A percentile compares a stretch with the other conserved stretches of the same genome.
phyloP scores from a whole-genome alignment of 352 stramenopile genomes.

The Pythium dissimile region DNA sequence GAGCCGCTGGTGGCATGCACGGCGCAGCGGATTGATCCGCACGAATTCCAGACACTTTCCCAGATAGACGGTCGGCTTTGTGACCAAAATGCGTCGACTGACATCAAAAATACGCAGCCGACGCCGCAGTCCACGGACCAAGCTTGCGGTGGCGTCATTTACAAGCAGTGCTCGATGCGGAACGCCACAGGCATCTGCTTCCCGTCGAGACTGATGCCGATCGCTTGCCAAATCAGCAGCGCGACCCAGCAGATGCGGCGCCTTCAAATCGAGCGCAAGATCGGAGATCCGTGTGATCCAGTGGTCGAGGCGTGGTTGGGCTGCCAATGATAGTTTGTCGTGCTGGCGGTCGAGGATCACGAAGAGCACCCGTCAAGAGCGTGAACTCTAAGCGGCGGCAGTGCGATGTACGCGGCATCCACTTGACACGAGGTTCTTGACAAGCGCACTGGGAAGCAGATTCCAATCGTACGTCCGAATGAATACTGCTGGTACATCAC shows the following conservation, averaged over 20 bases:
- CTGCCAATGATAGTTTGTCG: no score
- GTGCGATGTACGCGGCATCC: no score
- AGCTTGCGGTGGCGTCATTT: slow-evolving; percentile 10
- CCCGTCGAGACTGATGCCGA: not conserved
- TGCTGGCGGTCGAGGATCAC: no score
- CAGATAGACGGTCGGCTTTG: not conserved
- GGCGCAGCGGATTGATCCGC: not conserved
- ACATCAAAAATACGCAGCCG: not conserved
- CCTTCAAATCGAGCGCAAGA: slow-evolving; percentile 5
- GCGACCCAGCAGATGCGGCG: slow-evolving; percentile 2
- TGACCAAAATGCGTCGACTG: not conserved
- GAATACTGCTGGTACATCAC: no score
- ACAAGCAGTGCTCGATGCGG: slow-evolving; percentile 5
- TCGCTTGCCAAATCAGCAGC: not conserved
- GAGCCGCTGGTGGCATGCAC: slow-evolving; percentile 7
- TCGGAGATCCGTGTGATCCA: slow-evolving; percentile 14
- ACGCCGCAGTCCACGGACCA: not conserved
- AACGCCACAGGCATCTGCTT: slow-evolving; percentile 10
- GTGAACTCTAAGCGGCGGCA: no score
- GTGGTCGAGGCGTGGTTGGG: slow-evolving; percentile 12
- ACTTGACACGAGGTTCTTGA: no score
- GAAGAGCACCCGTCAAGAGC: no score
- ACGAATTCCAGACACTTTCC: not conserved
- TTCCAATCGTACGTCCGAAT: no score
- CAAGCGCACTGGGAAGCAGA: no score